Evolutionary conservation across 768 basidiomycete genomes (phyloP).

Genomic region (Russula emetica): DNA sequence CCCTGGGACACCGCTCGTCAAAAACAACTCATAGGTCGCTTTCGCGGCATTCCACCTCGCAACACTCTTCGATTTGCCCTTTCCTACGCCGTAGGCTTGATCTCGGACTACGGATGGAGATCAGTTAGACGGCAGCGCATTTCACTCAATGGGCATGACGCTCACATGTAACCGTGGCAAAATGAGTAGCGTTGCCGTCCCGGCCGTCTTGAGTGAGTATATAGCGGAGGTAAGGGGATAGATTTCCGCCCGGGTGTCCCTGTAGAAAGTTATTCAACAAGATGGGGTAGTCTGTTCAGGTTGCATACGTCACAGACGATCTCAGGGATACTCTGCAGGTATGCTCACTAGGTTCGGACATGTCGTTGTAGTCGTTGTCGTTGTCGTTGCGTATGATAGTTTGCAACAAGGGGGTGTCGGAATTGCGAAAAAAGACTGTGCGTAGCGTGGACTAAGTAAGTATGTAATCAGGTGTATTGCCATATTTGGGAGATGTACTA

Average conservation of each 20-base stretch:
- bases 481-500: too few species aligned
- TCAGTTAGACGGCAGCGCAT: neutral
- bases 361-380: neutral
- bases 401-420: too few species aligned
- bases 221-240: neutral
- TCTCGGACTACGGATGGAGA: neutral
- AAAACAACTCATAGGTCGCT: neutral
- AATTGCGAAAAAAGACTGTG: too few species aligned
- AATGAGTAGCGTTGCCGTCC: neutral
- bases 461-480: too few species aligned
- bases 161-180: neutral
- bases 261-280: constrained; percentile 7
- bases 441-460: too few species aligned
- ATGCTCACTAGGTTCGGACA: neutral
- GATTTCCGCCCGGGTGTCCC: neutral
- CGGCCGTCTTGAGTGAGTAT: neutral
- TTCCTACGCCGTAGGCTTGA: neutral
- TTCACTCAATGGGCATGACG: neutral
- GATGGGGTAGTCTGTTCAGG: neutral
- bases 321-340: neutral
- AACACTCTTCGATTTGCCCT: neutral
- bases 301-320: neutral
- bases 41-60: constrained; percentile 3
- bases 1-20: neutral
- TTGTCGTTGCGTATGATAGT: neutral